Evolutionary conservation across 345 rosid species (phyloP), one percentile per base, ranked within the genome.

Genomic region (Dipteronia dyeriana): DNA sequence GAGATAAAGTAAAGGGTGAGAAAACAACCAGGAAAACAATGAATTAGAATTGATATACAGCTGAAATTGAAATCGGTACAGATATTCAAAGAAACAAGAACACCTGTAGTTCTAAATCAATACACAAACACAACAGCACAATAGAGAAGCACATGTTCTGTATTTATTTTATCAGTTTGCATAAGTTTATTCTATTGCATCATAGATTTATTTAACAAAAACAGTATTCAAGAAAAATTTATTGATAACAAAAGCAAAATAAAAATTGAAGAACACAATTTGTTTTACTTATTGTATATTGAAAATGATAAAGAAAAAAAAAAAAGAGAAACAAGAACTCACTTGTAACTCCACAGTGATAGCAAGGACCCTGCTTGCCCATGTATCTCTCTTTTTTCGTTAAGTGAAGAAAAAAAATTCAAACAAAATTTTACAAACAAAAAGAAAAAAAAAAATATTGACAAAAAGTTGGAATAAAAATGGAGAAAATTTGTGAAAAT

Each of bases 311-410:
- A 57, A 74, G 14, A 29, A n/a, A 56, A 45, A 19, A 45, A 19
- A 31, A 78, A 71, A 64, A 75, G 85, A 87, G 88, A 84, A 88
- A 83, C 93, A 93, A 88, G 85, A 86, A 91, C 98, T 93, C 98
- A 94, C 98, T 94, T 84, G 96, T 89, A 88, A 91, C 98, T 86
- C 98, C 98, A 89, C 98, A 92, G 92, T 94, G 98, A 79, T 75
- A 86, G 92, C 98, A 94, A 86, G 98, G 98, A 31, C 98, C 98
- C 84, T 92, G 97, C 90, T 94, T 94, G 63, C 97, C 98, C 98
- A 94, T 94, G 29, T 84, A 76, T 87, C 75, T 81, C 75, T 79
- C 68, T 79, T 47, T 71, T 62, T 66, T 70, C 61, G 51, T 76
- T 74, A 67, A 80, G 69, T 68, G 72, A 78, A 71, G 60, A 75